Evolutionary conservation across 2,329 filamentous ascomycete genomes (phyloP).

Genomic region (Diaporthe eres): DNA sequence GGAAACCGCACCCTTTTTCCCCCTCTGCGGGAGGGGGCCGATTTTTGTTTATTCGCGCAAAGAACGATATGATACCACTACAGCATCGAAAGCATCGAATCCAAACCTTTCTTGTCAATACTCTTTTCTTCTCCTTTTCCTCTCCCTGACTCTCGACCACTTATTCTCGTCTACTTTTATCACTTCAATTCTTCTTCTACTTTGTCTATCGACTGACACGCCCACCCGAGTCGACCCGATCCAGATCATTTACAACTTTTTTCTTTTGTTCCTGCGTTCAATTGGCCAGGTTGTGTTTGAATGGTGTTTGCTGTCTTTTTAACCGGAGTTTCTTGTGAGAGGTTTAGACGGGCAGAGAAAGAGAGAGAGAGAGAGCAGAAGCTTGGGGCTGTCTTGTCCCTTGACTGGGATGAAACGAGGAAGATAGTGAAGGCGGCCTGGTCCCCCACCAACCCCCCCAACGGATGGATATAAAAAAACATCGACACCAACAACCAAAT

Average conservation of each 20-base stretch:
- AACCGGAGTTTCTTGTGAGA: conserved; percentile 28
- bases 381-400: background rate
- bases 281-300: background rate
- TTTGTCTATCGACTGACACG: conserved; percentile 11
- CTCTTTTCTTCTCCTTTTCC: conserved; percentile 12
- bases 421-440: conserved; percentile 5
- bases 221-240: conserved; percentile 30
- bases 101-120: conserved; percentile 39
- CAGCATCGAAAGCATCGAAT: conserved; percentile 43
- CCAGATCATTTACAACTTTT: conserved; percentile 11
- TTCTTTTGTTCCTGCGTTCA: conserved; percentile 31
- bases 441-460: background rate
- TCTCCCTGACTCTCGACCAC: background rate
- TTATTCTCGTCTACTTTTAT: conserved; percentile 4
- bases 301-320: conserved; percentile 2
- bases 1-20: conserved; percentile 14
- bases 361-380: background rate
- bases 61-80: conserved; percentile 44
- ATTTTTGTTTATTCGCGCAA: conserved; percentile 40
- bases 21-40: background rate
- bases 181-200: conserved; percentile 12
- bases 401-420: background rate
- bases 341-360: conserved; percentile 26
- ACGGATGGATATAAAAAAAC: conserved; percentile 32
- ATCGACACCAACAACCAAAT: conserved; percentile 9